Conservation (phyloP, 2,329 filamentous ascomycete genomes). For the Aureobasidium sp. region DNA sequence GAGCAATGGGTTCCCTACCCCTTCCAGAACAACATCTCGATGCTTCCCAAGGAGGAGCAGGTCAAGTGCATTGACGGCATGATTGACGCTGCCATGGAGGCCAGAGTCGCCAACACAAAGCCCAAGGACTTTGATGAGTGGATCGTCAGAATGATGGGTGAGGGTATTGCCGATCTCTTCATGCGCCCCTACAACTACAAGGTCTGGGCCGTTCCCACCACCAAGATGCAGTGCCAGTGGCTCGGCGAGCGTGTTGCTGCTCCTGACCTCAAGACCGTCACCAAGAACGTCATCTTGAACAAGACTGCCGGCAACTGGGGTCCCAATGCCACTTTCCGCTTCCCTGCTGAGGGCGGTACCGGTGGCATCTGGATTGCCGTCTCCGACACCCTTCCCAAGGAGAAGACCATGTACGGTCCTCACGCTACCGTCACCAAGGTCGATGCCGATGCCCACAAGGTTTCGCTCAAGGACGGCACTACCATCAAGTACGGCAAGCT, state of each 20-base stretch:
- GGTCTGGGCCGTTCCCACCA: constrained; percentile 97
- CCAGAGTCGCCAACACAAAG: constrained; percentile 80
- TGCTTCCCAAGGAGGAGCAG: constrained; percentile 95
- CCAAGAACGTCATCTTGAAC: constrained; percentile 89
- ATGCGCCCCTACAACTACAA: constrained; percentile 99
- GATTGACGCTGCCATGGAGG: constrained; percentile 87
- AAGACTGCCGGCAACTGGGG: constrained; percentile 98
- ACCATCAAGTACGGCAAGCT: constrained; percentile 88
- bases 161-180: constrained; percentile 87
- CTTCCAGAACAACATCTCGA: constrained; percentile 99
- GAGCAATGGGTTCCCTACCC: constrained; percentile 95
- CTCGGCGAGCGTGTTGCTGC: constrained; percentile 97
- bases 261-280: constrained; percentile 88
- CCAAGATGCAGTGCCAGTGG: constrained; percentile 99
- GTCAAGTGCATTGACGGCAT: constrained; percentile 89
- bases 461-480: constrained; percentile 75
- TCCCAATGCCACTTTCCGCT: constrained; percentile 95
- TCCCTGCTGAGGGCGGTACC: constrained; percentile 90
- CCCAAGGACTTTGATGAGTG: constrained; percentile 97
- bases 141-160: constrained; percentile 88
- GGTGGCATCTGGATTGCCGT: constrained; percentile 99
- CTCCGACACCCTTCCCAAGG: constrained; percentile 81
- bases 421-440: constrained; percentile 78
- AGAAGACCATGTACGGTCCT: constrained; percentile 87
- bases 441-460: constrained; percentile 76